Evolutionary conservation across 257 asterid genomes (phyloP).

Genomic region (Solanum peruvianum): DNA sequence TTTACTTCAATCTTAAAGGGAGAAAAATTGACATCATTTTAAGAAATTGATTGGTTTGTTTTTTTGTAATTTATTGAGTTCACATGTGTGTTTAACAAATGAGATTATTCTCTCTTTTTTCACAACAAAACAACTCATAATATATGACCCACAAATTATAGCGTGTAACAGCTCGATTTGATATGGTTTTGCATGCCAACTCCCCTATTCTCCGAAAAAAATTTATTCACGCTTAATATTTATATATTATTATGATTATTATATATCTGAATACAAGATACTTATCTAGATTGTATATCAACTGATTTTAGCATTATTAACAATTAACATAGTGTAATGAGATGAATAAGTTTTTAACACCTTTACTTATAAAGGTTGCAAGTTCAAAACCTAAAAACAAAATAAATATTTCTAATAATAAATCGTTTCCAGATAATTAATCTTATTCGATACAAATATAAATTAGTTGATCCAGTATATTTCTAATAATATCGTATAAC

Average conservation of each 20-base stretch:
- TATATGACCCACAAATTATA: constrained; percentile 19
- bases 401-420: too few relatives aligned
- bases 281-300: background rate
- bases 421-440: background rate
- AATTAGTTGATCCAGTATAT: background rate
- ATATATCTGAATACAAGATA: too few relatives aligned
- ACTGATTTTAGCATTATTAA: background rate
- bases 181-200: constrained; percentile 22
- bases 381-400: too few relatives aligned
- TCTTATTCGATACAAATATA: too few relatives aligned
- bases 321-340: background rate
- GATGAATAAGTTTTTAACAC: background rate
- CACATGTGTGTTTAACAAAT: constrained; percentile 20
- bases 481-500: background rate
- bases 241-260: background rate
- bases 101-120: constrained; percentile 10
- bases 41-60: background rate
- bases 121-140: constrained; percentile 19
- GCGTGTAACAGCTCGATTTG: constrained; percentile 29
- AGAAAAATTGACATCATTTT: background rate
- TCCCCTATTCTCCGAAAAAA: background rate
- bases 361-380: too few relatives aligned
- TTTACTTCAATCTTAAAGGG: background rate
- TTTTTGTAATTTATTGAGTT: constrained; percentile 2
- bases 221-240: background rate